Conservation (phyloP, 2,329 filamentous ascomycete species). For the Pyrenochaeta sp. region DNA sequence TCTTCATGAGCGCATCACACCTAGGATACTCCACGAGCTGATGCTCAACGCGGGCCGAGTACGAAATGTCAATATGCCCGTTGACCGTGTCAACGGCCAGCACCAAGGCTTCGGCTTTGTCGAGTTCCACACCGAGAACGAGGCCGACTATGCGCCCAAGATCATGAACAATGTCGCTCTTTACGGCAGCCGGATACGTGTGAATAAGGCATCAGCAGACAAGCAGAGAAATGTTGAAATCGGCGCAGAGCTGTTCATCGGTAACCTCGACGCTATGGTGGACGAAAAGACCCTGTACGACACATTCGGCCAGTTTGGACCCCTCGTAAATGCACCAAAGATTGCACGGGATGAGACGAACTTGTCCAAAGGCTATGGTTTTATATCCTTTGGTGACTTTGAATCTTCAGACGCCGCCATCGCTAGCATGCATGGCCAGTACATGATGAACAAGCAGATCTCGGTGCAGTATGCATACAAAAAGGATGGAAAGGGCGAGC, state of each 20-base stretch:
- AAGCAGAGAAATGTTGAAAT: slow-evolving; percentile 94
- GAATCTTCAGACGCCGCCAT: slow-evolving; percentile 93
- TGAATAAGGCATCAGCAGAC: slow-evolving; percentile 94
- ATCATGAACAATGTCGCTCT: slow-evolving; percentile 96
- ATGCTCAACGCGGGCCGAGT: slow-evolving; percentile 98
- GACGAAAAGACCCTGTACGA: slow-evolving; percentile 97
- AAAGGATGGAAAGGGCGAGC: slow-evolving; percentile 96
- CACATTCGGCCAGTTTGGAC: slow-evolving; percentile 91
- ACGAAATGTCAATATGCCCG: slow-evolving; percentile 96
- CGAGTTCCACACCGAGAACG: slow-evolving; percentile 93
- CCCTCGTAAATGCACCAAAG: slow-evolving; percentile 84
- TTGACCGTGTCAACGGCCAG: slow-evolving; percentile 94
- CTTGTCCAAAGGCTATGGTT: slow-evolving; percentile 93
- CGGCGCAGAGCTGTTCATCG: slow-evolving; percentile 95
- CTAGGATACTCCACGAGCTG: slow-evolving; percentile 92
- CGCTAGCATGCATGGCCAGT: slow-evolving; percentile 93
- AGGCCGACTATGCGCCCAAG: slow-evolving; percentile 95
- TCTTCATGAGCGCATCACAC: slow-evolving; percentile 93
- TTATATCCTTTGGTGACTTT: slow-evolving; percentile 92
- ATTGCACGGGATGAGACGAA: slow-evolving; percentile 86
- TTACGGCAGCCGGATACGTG: slow-evolving; percentile 92
- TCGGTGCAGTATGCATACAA: slow-evolving; percentile 99
- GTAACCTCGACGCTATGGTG: slow-evolving; percentile 92
- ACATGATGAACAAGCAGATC: slow-evolving; percentile 95
- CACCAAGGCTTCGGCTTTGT: slow-evolving; percentile 99